Percentiles rank a stretch among this genome's conserved stretches.
These are phyloP conservation scores for Ampelocalamus luodianensis DNA, from an alignment of 176 grass and related monocot genomes.

Conservation along the genomic window DNA sequence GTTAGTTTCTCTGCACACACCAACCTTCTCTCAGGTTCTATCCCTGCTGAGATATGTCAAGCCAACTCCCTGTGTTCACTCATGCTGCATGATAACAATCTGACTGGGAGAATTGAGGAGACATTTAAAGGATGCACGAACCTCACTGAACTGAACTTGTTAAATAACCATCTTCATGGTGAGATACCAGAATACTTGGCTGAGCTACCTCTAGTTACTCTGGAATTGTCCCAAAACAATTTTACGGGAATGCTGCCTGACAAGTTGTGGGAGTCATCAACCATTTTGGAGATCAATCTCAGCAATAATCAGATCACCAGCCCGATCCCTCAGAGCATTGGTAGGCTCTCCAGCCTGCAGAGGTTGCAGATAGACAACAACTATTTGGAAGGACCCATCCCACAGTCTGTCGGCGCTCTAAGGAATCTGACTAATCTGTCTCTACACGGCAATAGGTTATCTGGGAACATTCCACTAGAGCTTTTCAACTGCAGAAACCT, in stretches of 20 bases:
- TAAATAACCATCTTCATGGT: conserved; percentile 84
- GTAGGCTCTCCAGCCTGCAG: conserved; percentile 62
- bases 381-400: conserved; percentile 74
- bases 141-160: conserved; percentile 76
- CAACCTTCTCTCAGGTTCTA: conserved; percentile 77
- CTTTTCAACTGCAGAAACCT: conserved; percentile 89
- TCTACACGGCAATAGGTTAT: conserved; percentile 76
- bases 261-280: conserved; percentile 73
- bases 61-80: conserved; percentile 64
- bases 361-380: conserved; percentile 83
- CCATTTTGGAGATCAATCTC: conserved; percentile 70
- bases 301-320: conserved; percentile 77
- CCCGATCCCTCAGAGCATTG: conserved; percentile 68
- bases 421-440: conserved; percentile 86
- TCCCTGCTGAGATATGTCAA: conserved; percentile 65
- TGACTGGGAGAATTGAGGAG: conserved; percentile 67
- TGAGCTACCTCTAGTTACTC: conserved; percentile 72
- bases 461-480: conserved; percentile 76
- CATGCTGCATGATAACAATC: conserved; percentile 69
- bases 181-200: conserved; percentile 78
- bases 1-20: conserved; percentile 76
- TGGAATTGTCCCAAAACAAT: conserved; percentile 86
- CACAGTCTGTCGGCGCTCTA: conserved; percentile 65
- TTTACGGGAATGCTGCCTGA: conserved; percentile 68
- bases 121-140: conserved; percentile 72